These are phyloP conservation scores for Staphylotrichum longicolle DNA, from an alignment of 495 filamentous ascomycete genomes.

Conservation along the genomic window DNA sequence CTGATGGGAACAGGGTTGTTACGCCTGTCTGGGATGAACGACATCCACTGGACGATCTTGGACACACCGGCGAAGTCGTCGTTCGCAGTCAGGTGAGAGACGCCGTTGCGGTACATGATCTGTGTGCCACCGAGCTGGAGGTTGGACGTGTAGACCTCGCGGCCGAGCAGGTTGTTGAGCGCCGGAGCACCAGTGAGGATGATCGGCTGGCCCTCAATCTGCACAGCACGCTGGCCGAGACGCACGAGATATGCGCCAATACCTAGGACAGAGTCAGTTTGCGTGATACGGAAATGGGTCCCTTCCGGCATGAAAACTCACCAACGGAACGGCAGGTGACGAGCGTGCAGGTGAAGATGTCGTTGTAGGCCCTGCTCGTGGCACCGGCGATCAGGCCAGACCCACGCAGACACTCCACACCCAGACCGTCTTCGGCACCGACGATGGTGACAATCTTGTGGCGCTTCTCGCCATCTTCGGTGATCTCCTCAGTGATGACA, in stretches of 20 bases:
- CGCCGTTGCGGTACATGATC: constrained; percentile 99
- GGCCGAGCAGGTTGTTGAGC: constrained; percentile 96
- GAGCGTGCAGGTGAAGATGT: constrained; percentile 98
- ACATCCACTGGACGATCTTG: constrained; percentile 98
- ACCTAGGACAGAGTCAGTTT: constrained; percentile 49
- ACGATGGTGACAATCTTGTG: constrained; percentile 94
- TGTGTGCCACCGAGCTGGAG: constrained; percentile 97
- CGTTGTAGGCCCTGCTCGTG: constrained; percentile 94
- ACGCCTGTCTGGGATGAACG: constrained; percentile 93
- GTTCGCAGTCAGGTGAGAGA: constrained; percentile 96
- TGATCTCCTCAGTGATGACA: constrained; percentile 85
- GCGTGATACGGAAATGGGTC: not conserved
- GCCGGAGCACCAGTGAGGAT: constrained; percentile 97
- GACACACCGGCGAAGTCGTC: constrained; percentile 97
- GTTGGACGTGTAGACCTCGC: constrained; percentile 98
- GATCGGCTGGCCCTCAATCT: constrained; percentile 98
- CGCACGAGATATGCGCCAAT: constrained; percentile 98
- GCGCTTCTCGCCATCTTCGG: constrained; percentile 83
- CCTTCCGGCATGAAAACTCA: constrained; percentile 37
- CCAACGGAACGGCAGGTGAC: constrained; percentile 96
- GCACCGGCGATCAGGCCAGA: constrained; percentile 98
- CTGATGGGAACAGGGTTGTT: constrained; percentile 83
- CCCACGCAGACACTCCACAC: constrained; percentile 95
- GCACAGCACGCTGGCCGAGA: constrained; percentile 94
- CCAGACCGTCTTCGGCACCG: constrained; percentile 91